Evolutionary conservation across 371 early-diverging fungal genomes (phyloP).

Genomic region (Parasitella parasitica): DNA sequence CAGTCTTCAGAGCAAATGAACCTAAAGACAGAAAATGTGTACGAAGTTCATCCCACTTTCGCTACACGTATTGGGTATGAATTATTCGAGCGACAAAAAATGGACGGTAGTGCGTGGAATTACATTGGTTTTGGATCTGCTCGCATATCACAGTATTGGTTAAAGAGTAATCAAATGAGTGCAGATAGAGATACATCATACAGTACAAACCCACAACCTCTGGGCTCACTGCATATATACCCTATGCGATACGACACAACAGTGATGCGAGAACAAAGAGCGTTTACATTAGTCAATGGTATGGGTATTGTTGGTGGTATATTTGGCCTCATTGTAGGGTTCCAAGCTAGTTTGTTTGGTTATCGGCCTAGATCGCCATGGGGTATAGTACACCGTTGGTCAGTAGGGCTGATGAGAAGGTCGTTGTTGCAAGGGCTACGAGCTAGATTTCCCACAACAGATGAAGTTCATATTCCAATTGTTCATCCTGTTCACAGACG

Average conservation of each 20-base stretch:
- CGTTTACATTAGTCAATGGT: slow-evolving; percentile 33
- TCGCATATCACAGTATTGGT: slow-evolving; percentile 18
- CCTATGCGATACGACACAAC: slow-evolving; percentile 11
- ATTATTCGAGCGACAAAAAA: slow-evolving; percentile 14
- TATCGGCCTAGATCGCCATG: slow-evolving; percentile 36
- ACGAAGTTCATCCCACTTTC: slow-evolving; percentile 10
- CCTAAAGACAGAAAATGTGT: slow-evolving; percentile 29
- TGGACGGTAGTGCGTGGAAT: slow-evolving; percentile 24
- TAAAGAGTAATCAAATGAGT: slow-evolving; percentile 21
- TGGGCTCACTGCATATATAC: slow-evolving; percentile 26
- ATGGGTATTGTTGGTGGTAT: slow-evolving; percentile 42
- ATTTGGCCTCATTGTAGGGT: slow-evolving; percentile 26
- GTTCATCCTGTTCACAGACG: slow-evolving; percentile 35
- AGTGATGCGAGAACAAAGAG: slow-evolving; percentile 26
- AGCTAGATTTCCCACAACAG: slow-evolving; percentile 20
- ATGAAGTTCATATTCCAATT: slow-evolving; percentile 22
- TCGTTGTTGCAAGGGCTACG: slow-evolving; percentile 25
- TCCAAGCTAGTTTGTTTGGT: slow-evolving; percentile 31
- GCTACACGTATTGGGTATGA: slow-evolving; percentile 24
- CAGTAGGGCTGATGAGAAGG: slow-evolving; percentile 19
- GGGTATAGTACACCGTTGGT: slow-evolving; percentile 38
- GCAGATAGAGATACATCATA: neutral
- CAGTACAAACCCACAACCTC: neutral
- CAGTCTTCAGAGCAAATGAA: slow-evolving; percentile 32
- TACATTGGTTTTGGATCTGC: slow-evolving; percentile 25